A percentile compares a stretch with the other conserved stretches of the same genome.
phyloP scores from a whole-genome alignment of 2,329 filamentous ascomycete genomes.

The Colletotrichum sp. region DNA sequence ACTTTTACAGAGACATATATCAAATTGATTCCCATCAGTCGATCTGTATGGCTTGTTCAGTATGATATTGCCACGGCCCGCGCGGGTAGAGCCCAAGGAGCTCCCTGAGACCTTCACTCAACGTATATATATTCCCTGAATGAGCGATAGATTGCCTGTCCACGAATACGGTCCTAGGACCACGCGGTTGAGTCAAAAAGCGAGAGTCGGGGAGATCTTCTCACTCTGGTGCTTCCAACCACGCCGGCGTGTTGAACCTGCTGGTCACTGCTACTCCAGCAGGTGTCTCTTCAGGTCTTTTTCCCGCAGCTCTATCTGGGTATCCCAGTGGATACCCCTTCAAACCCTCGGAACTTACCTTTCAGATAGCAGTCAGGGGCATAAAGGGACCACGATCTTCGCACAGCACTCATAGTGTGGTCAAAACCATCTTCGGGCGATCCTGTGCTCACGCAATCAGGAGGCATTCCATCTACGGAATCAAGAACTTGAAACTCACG shows the following conservation, averaged over 20 bases:
- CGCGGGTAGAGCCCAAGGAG: background rate
- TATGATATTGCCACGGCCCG: background rate
- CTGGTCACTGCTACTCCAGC: background rate
- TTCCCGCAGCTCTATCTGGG: background rate
- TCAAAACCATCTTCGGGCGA: background rate
- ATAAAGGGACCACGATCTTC: background rate
- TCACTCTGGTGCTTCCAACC: background rate
- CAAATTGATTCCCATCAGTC: background rate
- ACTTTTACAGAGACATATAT: background rate
- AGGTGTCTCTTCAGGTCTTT: background rate
- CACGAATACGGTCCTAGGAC: background rate
- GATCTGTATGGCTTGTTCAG: background rate
- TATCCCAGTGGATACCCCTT: background rate
- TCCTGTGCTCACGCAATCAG: too few species aligned
- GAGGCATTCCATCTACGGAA: too few species aligned
- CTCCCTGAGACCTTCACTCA: background rate
- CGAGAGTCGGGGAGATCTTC: rapidly evolving
- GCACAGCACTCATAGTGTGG: background rate
- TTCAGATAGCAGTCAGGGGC: rapidly evolving
- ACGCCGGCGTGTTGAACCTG: rapidly evolving
- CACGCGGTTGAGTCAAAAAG: background rate
- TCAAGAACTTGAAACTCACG: too few species aligned
- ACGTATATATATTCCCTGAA: background rate
- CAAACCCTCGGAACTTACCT: background rate
- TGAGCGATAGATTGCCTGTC: background rate